These are phyloP conservation scores for Fusarium oligoseptatum DNA, from an alignment of 2,329 filamentous ascomycete species.

Conservation along the genomic window DNA sequence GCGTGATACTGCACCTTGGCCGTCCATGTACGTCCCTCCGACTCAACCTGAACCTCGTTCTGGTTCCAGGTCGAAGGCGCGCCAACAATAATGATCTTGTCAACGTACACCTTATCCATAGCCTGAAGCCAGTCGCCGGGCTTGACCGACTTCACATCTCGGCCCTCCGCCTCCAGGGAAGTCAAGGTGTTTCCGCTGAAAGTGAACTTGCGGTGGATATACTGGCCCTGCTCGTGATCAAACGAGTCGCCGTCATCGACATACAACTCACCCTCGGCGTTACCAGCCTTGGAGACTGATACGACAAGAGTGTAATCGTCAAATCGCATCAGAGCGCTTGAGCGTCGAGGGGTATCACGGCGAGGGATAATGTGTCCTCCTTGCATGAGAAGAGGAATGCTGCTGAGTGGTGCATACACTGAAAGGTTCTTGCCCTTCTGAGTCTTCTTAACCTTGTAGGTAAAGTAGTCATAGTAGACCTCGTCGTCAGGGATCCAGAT, in stretches of 20 bases:
- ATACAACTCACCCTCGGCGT: slow-evolving; percentile 85
- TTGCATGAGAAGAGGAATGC: slow-evolving; percentile 90
- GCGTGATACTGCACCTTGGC: slow-evolving; percentile 72
- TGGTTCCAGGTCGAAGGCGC: slow-evolving; percentile 80
- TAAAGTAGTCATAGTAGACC: slow-evolving; percentile 96
- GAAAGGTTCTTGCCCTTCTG: slow-evolving; percentile 78
- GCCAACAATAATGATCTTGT: slow-evolving; percentile 87
- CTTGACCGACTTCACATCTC: slow-evolving; percentile 64
- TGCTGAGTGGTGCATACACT: slow-evolving; percentile 83
- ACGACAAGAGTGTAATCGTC: slow-evolving; percentile 96
- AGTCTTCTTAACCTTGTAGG: slow-evolving; percentile 79
- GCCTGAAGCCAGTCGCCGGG: slow-evolving; percentile 81
- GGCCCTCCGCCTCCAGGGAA: slow-evolving; percentile 75
- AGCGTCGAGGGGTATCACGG: slow-evolving; percentile 88
- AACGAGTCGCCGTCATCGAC: slow-evolving; percentile 95
- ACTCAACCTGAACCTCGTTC: slow-evolving; percentile 69
- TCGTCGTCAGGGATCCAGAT: slow-evolving; percentile 92
- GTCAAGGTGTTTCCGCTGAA: slow-evolving; percentile 73
- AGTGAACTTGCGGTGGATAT: slow-evolving; percentile 85
- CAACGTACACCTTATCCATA: slow-evolving; percentile 83
- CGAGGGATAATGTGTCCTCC: slow-evolving; percentile 93
- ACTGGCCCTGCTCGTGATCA: slow-evolving; percentile 86
- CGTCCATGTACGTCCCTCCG: slow-evolving; percentile 66
- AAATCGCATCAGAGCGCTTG: slow-evolving; percentile 88
- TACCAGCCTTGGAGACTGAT: slow-evolving; percentile 68